Conservation (phyloP, 2,329 filamentous ascomycete genomes). For the Gyromitra esculenta region DNA sequence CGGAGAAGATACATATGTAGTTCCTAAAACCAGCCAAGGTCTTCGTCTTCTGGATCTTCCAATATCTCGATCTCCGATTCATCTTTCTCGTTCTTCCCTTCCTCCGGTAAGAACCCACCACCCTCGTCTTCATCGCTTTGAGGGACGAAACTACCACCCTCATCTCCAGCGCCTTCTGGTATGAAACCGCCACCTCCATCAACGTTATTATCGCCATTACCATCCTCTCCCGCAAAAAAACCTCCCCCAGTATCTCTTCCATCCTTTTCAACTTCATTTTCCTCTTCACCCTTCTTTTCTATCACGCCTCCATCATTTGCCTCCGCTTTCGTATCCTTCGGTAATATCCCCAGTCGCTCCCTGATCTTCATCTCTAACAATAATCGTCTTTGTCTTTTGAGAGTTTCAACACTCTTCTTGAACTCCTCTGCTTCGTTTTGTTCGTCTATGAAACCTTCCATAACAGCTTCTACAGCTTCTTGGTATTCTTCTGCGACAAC, state of each 20-base stretch:
- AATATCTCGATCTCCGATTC: conserved; percentile 28
- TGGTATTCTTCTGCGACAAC: conserved; percentile 77
- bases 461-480: conserved; percentile 76
- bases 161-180: conserved; percentile 57
- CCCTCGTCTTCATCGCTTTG: conserved; percentile 55
- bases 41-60: conserved; percentile 49
- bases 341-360: conserved; percentile 70
- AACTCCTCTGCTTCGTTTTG: conserved; percentile 72
- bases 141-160: conserved; percentile 63
- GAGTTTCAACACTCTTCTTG: conserved; percentile 63
- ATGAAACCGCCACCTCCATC: conserved; percentile 57
- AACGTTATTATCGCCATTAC: conserved; percentile 56
- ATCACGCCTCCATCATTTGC: conserved; percentile 39
- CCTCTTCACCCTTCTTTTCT: conserved; percentile 56
- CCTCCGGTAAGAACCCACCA: conserved; percentile 59
- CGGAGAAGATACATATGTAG: background rate
- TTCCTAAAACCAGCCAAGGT: conserved; percentile 42
- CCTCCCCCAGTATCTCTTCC: conserved; percentile 60
- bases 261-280: conserved; percentile 56
- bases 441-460: conserved; percentile 74
- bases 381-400: conserved; percentile 70
- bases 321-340: conserved; percentile 52
- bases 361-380: conserved; percentile 73
- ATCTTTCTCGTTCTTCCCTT: conserved; percentile 41
- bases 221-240: conserved; percentile 54